Evolutionary conservation across 495 filamentous ascomycete genomes (phyloP), one percentile per base, ranked within the genome.

Genomic region (Hamigera avellanea): DNA sequence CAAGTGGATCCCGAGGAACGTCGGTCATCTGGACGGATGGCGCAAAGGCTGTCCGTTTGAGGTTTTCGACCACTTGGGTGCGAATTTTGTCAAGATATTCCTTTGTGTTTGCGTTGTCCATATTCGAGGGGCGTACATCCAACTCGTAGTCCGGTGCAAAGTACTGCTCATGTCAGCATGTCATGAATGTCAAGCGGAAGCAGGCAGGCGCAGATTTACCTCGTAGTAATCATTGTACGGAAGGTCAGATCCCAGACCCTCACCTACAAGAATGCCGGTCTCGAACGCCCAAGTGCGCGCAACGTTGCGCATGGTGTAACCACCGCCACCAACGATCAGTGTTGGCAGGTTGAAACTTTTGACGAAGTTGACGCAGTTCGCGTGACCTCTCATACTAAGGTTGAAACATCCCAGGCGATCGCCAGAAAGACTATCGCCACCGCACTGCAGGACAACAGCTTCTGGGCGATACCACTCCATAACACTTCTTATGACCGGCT

Each of bases 171-270:
- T 8, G 33, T 70, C 50, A 69, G 60, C 27, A 44, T 38, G 41
- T 42, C 26, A 57, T 44, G 32, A 14, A 48, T 25, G 2, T 31
- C 9, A 23, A 6, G 13, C 17, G 29, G 7, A 3, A 32, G 1
- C 1, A 42, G 9, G 18, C 15, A 6, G 1, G 16, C 12, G 6
- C 2, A 32, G 10, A 14, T 69, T 59, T 71, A 91, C 87, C 62
- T 95, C 88, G 56, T 99, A 99, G 54, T 96, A 99, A 50, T 99
- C 91, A 38, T 95, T 96, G 54, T 83, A 99, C 0, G 91, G 91
- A n/a, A 99, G 67, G 1, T 84, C 77, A 1, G 81, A 70, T 10
- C 72, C 70, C 63, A 99, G 80, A 33, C 78, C 70, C 17, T 85
- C 73, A 21, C 83, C 84, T 12, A 96, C 85, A 14, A 96, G 74